Evolutionary conservation across 176 grass and related monocot species (phyloP), one percentile per base, ranked within the genome.

Genomic region (Aechmea fasciata): DNA sequence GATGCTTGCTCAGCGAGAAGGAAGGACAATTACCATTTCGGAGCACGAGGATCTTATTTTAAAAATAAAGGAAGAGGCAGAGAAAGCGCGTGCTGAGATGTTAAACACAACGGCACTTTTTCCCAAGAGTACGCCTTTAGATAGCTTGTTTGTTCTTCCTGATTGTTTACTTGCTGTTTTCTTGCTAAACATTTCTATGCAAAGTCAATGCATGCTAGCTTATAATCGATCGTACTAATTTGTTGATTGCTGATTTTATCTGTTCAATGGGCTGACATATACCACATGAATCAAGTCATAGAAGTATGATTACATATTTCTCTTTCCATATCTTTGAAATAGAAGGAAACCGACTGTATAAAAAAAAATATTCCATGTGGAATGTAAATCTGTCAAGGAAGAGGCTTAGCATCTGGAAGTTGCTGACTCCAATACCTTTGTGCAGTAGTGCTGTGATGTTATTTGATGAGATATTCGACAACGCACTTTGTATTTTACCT

Each of bases 1-100:
- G 52, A 77, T 65, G 54, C 71, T 92, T 33, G 64, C 71, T 48
- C 19, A 65, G 67, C 79, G 64, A 75, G 80, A 71, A 64, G 79
- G 52, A 79, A 73, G 23, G 68, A 24, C 47, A 41, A 23, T 75
- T 63, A 72, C 47, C 11, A 25, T 73, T 76, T 80, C 75, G 69
- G 85, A 87, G 72, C 84, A 87, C 69, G 69, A 81, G 48, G 75
- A 86, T 78, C 73, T 89, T 22, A 70, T 89, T 71, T 80, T 83
- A 63, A 77, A 87, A 80, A 91, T 96, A 80, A 91, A 84, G 75
- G 67, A 77, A 61, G 57, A 70, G 14, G 57, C 81, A 50, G 73
- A 87, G 8, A 76, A 83, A 83, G 80, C 69, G 75, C 77, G 85
- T 64, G 63, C 73, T 77, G 79, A 87, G 61, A 74, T 83, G 72